Percentiles rank a stretch among this genome's conserved stretches.
These are phyloP conservation scores for Ogataea pilisensis DNA, from an alignment of 805 yeast species.

Conservation along the genomic window DNA sequence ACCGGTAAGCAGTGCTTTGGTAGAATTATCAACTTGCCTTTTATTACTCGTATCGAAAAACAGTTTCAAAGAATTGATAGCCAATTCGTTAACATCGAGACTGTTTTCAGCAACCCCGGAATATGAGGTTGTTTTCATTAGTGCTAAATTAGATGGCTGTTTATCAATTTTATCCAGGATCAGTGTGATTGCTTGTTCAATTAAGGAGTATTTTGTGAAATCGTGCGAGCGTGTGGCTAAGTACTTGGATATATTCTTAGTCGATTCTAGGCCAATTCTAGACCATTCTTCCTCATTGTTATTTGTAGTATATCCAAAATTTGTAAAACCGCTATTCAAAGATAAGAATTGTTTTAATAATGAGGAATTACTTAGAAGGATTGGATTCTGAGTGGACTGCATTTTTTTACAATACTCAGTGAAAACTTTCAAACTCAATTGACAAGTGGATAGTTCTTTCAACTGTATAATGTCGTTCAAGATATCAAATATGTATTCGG, in stretches of 20 bases:
- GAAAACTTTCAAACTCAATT: constrained; percentile 36
- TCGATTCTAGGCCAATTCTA: constrained; percentile 37
- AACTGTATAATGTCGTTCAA: constrained; percentile 47
- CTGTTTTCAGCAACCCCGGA: not conserved
- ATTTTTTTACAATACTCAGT: constrained; percentile 25
- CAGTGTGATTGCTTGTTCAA: constrained; percentile 34
- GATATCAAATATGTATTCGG: constrained; percentile 61
- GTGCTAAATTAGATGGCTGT: constrained; percentile 14
- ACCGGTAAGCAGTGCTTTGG: constrained; percentile 48
- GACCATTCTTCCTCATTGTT: constrained; percentile 38
- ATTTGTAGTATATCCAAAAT: constrained; percentile 18
- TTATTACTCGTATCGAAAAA: constrained; percentile 63
- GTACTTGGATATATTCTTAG: constrained; percentile 33
- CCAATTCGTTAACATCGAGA: constrained; percentile 9
- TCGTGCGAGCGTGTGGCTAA: constrained; percentile 20
- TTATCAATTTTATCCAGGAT: constrained; percentile 33
- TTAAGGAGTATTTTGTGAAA: constrained; percentile 14
- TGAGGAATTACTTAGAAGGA: constrained; percentile 43
- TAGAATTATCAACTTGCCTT: constrained; percentile 54
- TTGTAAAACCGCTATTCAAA: constrained; percentile 23
- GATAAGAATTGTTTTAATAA: constrained; percentile 38
- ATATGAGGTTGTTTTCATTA: constrained; percentile 15
- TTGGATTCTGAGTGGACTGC: constrained; percentile 24
- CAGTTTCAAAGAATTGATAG: constrained; percentile 43
- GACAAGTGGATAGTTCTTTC: constrained; percentile 60